A percentile compares a stretch with the other conserved stretches of the same genome.
Conservation (phyloP, 352 stramenopile genomes). For the Globisporangium acanthophoron region DNA sequence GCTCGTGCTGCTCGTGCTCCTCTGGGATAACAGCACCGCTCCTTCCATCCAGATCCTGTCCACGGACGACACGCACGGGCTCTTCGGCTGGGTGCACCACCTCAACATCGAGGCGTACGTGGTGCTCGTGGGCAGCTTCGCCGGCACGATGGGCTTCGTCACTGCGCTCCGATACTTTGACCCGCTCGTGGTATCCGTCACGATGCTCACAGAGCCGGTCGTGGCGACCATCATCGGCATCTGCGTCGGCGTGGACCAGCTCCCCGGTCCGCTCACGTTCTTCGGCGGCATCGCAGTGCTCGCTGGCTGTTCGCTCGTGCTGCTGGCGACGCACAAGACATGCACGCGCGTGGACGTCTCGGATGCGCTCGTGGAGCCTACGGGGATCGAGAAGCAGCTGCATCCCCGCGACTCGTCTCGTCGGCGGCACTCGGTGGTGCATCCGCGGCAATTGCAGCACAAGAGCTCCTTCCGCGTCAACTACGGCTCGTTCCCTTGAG, state of each 20-base stretch:
- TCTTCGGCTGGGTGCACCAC: conserved; percentile 47
- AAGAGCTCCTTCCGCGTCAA: conserved; percentile 8
- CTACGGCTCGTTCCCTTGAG: conserved; percentile 21
- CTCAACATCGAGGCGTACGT: conserved; percentile 40
- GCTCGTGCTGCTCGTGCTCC: conserved; percentile 26
- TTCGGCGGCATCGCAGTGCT: conserved; percentile 33
- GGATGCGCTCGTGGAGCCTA: conserved; percentile 18
- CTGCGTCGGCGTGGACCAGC: conserved; percentile 26
- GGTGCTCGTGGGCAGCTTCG: conserved; percentile 35
- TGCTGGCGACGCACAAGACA: conserved; percentile 29
- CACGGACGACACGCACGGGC: conserved; percentile 17
- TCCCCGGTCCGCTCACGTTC: conserved; percentile 34
- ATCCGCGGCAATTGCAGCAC: conserved; percentile 5
- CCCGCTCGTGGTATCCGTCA: conserved; percentile 50
- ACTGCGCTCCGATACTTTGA: conserved; percentile 54
- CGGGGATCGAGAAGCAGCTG: neutral
- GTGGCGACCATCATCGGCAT: conserved; percentile 44
- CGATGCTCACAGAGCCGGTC: conserved; percentile 46
- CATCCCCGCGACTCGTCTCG: neutral
- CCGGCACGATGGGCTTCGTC: conserved; percentile 56
- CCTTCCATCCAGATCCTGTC: conserved; percentile 5
- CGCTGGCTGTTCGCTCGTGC: conserved; percentile 34
- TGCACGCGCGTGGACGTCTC: conserved; percentile 35
- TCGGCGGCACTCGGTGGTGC: conserved; percentile 11
- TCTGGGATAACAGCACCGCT: conserved; percentile 9